phyloP scores from a whole-genome alignment of 139 green algal species.

The Chlamydomonas incerta region DNA sequence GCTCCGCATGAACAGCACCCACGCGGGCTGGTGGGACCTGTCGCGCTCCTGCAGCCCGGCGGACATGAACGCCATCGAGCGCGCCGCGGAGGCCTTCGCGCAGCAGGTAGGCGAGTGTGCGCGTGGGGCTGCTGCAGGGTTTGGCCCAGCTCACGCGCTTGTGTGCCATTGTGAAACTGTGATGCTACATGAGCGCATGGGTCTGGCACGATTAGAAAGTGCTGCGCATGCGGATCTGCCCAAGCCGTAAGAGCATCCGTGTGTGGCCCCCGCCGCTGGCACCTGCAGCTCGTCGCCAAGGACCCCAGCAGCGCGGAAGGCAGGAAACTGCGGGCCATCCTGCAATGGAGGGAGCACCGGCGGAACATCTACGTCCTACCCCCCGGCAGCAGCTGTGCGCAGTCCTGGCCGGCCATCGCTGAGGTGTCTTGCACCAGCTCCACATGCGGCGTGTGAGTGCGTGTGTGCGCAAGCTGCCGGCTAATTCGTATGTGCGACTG shows the following conservation, averaged over 20 bases:
- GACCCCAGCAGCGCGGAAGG: not conserved
- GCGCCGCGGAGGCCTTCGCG: not conserved
- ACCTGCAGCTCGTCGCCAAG: not conserved
- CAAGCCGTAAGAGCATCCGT: no score
- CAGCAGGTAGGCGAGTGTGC: not conserved
- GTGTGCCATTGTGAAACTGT: no score
- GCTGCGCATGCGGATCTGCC: no score
- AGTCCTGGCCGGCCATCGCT: not conserved
- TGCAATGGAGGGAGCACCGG: not conserved
- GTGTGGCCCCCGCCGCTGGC: no score
- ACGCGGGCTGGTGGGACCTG: not conserved
- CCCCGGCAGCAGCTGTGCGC: not conserved
- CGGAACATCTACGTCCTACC: constrained; percentile 26
- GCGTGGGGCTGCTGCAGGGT: no score
- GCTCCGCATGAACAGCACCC: not conserved
- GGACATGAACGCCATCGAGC: not conserved
- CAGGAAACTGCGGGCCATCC: not conserved
- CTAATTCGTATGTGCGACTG: not conserved
- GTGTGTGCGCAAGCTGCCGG: not conserved
- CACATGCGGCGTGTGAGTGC: constrained; percentile 1
- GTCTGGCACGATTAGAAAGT: no score
- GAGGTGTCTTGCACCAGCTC: not conserved
- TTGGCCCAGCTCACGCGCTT: no score
- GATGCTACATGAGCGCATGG: no score
- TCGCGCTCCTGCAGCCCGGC: not conserved